A percentile compares a stretch with the other conserved stretches of the same genome.
These are phyloP conservation scores for Talaromyces sp. DNA, from an alignment of 2,329 filamentous ascomycete genomes.

Conservation along the genomic window DNA sequence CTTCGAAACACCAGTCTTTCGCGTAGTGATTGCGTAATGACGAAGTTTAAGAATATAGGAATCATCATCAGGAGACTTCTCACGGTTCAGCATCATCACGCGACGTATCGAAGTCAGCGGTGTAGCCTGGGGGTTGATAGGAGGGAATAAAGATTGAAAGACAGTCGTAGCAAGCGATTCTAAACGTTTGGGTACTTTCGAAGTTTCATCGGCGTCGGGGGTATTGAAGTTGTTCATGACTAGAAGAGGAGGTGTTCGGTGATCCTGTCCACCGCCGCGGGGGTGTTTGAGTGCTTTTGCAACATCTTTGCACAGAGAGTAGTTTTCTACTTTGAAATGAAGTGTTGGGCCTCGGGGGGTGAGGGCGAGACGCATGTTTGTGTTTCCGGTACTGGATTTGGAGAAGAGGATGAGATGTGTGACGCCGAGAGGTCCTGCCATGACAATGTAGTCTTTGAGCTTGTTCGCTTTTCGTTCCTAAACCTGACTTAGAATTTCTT, in stretches of 20 bases:
- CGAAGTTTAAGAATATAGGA: constrained; percentile 81
- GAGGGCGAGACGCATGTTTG: constrained; percentile 81
- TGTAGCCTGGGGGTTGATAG: constrained; percentile 87
- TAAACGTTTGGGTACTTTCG: constrained; percentile 83
- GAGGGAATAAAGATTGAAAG: constrained; percentile 93
- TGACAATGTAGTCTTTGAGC: constrained; percentile 86
- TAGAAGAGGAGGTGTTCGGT: constrained; percentile 77
- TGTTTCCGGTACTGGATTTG: constrained; percentile 82
- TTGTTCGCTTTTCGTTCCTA: constrained; percentile 81
- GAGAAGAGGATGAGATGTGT: constrained; percentile 93
- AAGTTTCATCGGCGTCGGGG: constrained; percentile 53
- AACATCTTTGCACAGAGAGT: constrained; percentile 90
- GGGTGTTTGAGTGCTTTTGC: constrained; percentile 79
- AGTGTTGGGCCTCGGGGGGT: constrained; percentile 89
- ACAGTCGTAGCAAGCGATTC: constrained; percentile 89
- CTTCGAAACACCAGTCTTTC: constrained; percentile 78
- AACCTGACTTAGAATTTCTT: neutral
- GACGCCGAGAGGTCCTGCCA: constrained; percentile 91
- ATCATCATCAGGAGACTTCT: constrained; percentile 55
- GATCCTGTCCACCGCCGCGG: constrained; percentile 78
- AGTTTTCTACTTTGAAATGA: constrained; percentile 91
- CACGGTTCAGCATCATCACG: constrained; percentile 85
- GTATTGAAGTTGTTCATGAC: constrained; percentile 98
- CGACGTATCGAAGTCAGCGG: constrained; percentile 89
- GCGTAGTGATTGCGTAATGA: constrained; percentile 94